phyloP scores from a whole-genome alignment of 2,329 filamentous ascomycete species.

The Teratosphaeria viscida region DNA sequence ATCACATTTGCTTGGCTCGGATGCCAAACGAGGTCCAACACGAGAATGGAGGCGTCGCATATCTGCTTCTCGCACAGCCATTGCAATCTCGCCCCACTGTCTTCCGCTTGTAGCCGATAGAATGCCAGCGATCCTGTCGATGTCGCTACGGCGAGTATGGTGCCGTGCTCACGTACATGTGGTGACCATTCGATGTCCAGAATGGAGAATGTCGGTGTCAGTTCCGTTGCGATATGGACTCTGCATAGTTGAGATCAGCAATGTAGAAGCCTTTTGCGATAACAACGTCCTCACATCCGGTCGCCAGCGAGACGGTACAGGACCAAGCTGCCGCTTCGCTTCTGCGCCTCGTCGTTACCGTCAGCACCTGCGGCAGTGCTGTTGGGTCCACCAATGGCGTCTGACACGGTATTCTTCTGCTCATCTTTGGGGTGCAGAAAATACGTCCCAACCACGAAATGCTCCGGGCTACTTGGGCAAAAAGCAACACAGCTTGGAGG shows the following conservation, averaged over 20 bases:
- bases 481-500: slow-evolving; percentile 74
- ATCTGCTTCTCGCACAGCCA: slow-evolving; percentile 15
- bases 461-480: slow-evolving; percentile 49
- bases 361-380: neutral
- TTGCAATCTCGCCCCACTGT: neutral
- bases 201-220: slow-evolving; percentile 30
- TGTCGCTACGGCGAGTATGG: slow-evolving; percentile 61
- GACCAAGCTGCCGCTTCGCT: slow-evolving; percentile 62
- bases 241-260: slow-evolving; percentile 17
- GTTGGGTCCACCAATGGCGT: neutral
- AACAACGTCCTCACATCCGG: slow-evolving; percentile 42
- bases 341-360: slow-evolving; percentile 9
- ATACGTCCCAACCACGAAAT: slow-evolving; percentile 79
- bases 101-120: slow-evolving; percentile 38
- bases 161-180: slow-evolving; percentile 20
- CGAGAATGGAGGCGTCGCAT: slow-evolving; percentile 50
- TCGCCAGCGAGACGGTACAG: slow-evolving; percentile 49
- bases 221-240: slow-evolving; percentile 8
- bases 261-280: neutral
- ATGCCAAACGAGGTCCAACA: slow-evolving; percentile 67
- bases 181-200: slow-evolving; percentile 77
- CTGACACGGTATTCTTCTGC: neutral
- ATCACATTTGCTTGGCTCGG: slow-evolving; percentile 46
- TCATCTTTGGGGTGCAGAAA: slow-evolving; percentile 47
- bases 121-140: slow-evolving; percentile 63